Evolutionary conservation across 208 protist genomes (phyloP), one percentile per base, ranked within the genome.

Genomic region (Acanthamoeba royreba): DNA sequence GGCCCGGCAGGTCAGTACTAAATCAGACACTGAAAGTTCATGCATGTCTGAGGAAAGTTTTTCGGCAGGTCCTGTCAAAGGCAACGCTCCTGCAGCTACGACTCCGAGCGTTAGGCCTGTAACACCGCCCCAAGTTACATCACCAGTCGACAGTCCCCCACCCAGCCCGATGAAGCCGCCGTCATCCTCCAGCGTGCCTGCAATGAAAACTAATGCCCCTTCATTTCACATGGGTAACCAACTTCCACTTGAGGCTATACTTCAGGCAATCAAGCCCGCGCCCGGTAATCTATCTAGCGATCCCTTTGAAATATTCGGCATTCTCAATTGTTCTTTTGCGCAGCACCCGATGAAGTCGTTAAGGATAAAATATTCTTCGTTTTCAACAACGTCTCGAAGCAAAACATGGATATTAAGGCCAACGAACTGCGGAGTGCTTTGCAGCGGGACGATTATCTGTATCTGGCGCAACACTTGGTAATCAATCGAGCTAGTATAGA

Each of bases 401-500:
- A 53, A 9, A 98, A 98, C 69, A 22, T 98, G 7, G 79, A 95
- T 35, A 33, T 83, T 17, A 98, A 98, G 86, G 94, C 88, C n/a
- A 15, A 40, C 42, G 96, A 98, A 58, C 47, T 98, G 35, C 22
- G 83, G 4, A 69, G 31, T 9, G 17, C 92, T 9, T 38, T 94
- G 35, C 45, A 87, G 28, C 42, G 28, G 28, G 63, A 96, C 11
- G 88, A 47, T 17, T 91, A 96, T 17, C 58, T 77, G 22, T 98
- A 94, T 85, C 52, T 98, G 22, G 97, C 98, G 8, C 97, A 99
- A 90, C 99, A 99, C 95, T 94, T 99, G 4, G 99, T 99, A 22
- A 97, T 99, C 25, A 99, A 99, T 95, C 98, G 99, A 45, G 99
- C 98, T 1, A 97, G 98, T n/a, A 97, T 99, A 19, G 99, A 99